Percentiles rank a stretch among this genome's conserved stretches.
Evolutionary conservation across 208 protist species (phyloP).

Genomic region (Leptomonas seymouri): DNA sequence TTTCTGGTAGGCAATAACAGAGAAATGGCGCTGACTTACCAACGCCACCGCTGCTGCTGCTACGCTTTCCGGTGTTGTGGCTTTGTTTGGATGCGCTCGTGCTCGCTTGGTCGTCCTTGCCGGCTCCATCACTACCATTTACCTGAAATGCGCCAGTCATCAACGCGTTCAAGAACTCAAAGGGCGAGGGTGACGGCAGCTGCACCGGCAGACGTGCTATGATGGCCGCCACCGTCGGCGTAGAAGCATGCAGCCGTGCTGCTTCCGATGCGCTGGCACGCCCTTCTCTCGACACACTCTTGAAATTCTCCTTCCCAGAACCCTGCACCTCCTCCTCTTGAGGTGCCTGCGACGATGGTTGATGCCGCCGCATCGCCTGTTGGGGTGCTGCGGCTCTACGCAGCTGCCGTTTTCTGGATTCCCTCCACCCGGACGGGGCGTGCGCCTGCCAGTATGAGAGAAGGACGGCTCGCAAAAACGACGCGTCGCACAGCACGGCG

Average conservation of each 20-base stretch:
- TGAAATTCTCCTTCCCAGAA: background rate
- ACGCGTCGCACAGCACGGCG: conserved; percentile 75
- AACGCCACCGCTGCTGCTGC: background rate
- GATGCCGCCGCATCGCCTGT: background rate
- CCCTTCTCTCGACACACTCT: background rate
- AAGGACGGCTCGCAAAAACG: conserved; percentile 71
- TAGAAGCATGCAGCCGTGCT: background rate
- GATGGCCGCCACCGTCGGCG: background rate
- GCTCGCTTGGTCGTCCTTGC: background rate
- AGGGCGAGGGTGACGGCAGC: conserved; percentile 10
- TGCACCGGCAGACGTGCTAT: conserved; percentile 33
- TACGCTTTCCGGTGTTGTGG: background rate
- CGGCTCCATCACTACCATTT: background rate
- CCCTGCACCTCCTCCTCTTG: background rate
- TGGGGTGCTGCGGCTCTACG: conserved; percentile 11
- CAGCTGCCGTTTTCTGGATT: conserved; percentile 28
- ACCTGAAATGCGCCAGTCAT: conserved; percentile 28
- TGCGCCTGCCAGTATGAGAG: conserved; percentile 45
- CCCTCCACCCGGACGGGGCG: conserved; percentile 21
- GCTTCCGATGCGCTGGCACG: background rate
- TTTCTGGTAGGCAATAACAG: conserved; percentile 36
- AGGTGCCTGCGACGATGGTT: no score
- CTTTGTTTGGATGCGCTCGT: no score
- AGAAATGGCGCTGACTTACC: conserved; percentile 6
- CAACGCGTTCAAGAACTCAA: conserved; percentile 22